These are phyloP conservation scores for Thamnidium elegans DNA, from an alignment of 192 early-diverging fungal genomes.

Conservation along the genomic window DNA sequence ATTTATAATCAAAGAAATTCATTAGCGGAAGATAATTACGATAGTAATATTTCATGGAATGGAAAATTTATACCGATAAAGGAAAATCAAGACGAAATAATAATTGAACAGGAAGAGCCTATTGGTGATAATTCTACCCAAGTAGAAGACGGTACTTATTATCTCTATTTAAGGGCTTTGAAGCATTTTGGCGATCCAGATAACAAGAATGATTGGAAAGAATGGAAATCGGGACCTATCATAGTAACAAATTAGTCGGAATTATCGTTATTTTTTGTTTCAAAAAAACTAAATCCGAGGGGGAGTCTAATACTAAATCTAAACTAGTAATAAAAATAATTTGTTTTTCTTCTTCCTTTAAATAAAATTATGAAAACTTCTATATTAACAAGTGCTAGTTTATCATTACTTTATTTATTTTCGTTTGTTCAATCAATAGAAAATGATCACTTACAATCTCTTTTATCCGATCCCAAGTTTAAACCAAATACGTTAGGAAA, in stretches of 20 bases:
- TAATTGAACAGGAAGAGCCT: slow-evolving; percentile 22
- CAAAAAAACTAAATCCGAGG: slow-evolving; percentile 4
- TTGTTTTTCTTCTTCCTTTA: neutral
- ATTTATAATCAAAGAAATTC: slow-evolving; percentile 23
- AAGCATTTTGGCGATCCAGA: slow-evolving; percentile 31
- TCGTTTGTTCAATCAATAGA: neutral
- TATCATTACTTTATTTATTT: slow-evolving; percentile 1
- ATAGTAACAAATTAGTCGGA: slow-evolving; percentile 3
- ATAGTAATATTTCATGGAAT: slow-evolving; percentile 7
- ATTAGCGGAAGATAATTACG: slow-evolving; percentile 15
- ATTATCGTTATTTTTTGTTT: slow-evolving; percentile 11
- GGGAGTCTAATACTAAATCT: too few species aligned
- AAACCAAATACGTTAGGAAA: slow-evolving; percentile 2
- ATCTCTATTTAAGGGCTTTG: slow-evolving; percentile 23
- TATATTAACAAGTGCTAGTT: too few species aligned
- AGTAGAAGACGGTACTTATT: slow-evolving; percentile 23
- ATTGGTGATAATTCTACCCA: slow-evolving; percentile 20
- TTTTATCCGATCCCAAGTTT: slow-evolving; percentile 17
- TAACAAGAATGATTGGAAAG: slow-evolving; percentile 23
- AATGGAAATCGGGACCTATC: slow-evolving; percentile 17
- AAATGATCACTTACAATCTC: neutral
- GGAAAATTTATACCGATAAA: neutral
- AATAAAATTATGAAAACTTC: neutral
- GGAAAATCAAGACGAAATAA: too few species aligned
- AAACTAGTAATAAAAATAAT: too few species aligned